Conservation (phyloP, 2,329 filamentous ascomycete genomes). For the Niveomyces coronatus region DNA sequence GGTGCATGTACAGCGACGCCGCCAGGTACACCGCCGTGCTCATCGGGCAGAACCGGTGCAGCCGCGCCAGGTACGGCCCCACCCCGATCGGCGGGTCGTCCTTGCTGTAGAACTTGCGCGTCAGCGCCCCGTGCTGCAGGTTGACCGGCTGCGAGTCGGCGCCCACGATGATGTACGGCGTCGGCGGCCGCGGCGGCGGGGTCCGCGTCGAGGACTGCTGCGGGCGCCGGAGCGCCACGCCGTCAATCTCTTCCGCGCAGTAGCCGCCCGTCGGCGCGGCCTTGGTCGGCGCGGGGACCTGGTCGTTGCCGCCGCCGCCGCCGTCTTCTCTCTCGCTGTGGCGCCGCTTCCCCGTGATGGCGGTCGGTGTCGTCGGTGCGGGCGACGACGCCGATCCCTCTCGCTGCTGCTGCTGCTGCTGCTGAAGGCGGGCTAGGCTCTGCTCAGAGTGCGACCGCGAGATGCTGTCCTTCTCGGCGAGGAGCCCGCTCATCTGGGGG, state of each 20-base stretch:
- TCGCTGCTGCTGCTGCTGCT: slow-evolving; percentile 11
- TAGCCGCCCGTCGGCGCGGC: slow-evolving; percentile 16
- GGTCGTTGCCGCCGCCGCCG: slow-evolving; percentile 8
- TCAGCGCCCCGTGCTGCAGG: slow-evolving; percentile 74
- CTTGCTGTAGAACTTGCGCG: slow-evolving; percentile 89
- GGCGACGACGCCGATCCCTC: slow-evolving; percentile 1
- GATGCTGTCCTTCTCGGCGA: slow-evolving; percentile 51
- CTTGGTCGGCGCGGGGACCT: no score
- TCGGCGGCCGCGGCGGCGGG: slow-evolving; percentile 13
- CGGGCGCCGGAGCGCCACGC: slow-evolving; percentile 36
- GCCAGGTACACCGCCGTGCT: slow-evolving; percentile 89
- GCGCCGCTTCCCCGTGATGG: slow-evolving; percentile 9
- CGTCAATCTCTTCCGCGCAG: no score
- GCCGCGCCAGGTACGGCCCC: slow-evolving; percentile 72
- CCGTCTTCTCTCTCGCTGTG: slow-evolving; percentile 6
- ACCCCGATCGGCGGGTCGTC: slow-evolving; percentile 73
- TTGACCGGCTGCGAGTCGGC: slow-evolving; percentile 62
- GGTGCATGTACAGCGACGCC: slow-evolving; percentile 77
- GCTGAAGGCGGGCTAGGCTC: slow-evolving; percentile 36
- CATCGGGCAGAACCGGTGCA: slow-evolving; percentile 89
- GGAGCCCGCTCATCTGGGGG: slow-evolving; percentile 56
- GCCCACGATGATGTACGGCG: slow-evolving; percentile 53
- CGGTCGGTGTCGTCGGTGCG: background rate
- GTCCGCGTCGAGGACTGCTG: slow-evolving; percentile 18
- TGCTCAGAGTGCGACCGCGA: slow-evolving; percentile 47